A percentile compares a stretch with the other conserved stretches of the same genome.
Conservation (phyloP, 2,329 filamentous ascomycete species). For the Nakataea oryzae region DNA sequence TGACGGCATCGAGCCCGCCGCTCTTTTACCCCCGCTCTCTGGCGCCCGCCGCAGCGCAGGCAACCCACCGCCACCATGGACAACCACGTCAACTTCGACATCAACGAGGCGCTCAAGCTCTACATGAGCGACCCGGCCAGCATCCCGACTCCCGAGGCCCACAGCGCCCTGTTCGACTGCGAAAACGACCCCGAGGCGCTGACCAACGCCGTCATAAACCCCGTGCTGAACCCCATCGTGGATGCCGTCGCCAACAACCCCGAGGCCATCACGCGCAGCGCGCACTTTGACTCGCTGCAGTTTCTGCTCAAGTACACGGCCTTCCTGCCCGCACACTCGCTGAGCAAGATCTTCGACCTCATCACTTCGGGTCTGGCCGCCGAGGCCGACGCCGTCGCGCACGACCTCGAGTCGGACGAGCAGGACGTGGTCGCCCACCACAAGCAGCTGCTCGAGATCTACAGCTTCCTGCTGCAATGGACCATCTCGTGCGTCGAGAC, state of each 20-base stretch:
- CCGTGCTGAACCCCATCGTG: slow-evolving; percentile 80
- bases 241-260: slow-evolving; percentile 88
- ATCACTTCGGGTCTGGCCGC: slow-evolving; percentile 77
- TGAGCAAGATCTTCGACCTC: slow-evolving; percentile 89
- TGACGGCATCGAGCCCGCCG: not conserved
- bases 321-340: slow-evolving; percentile 65
- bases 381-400: slow-evolving; percentile 75
- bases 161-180: slow-evolving; percentile 74
- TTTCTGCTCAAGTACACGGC: slow-evolving; percentile 89
- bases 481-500: slow-evolving; percentile 88
- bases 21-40: not conserved
- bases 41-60: not conserved
- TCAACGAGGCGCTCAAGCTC: slow-evolving; percentile 91
- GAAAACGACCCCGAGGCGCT: slow-evolving; percentile 84
- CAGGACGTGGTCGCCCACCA: slow-evolving; percentile 79
- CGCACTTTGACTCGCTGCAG: slow-evolving; percentile 84
- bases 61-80: slow-evolving; percentile 37
- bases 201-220: slow-evolving; percentile 69
- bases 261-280: slow-evolving; percentile 70
- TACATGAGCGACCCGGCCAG: slow-evolving; percentile 88
- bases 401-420: slow-evolving; percentile 85
- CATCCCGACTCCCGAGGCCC: slow-evolving; percentile 78
- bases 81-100: slow-evolving; percentile 78
- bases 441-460: slow-evolving; percentile 86
- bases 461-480: slow-evolving; percentile 92